A percentile compares a stretch with the other conserved stretches of the same genome.
phyloP scores from a whole-genome alignment of 148 eudicot species.

The Oxyria digyna region DNA sequence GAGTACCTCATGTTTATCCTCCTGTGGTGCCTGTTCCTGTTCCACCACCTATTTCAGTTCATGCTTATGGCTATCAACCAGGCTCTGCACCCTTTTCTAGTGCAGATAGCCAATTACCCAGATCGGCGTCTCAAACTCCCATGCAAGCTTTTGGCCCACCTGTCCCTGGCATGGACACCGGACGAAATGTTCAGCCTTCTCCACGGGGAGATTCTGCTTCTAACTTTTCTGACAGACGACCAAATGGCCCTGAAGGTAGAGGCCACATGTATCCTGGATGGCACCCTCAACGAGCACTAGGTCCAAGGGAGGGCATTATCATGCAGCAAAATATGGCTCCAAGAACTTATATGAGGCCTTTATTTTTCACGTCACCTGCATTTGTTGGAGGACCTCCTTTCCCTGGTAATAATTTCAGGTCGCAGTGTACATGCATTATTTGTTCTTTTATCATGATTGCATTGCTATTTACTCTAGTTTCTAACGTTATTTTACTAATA shows the following conservation, averaged over 20 bases:
- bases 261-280: constrained; percentile 20
- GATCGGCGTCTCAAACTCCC: constrained; percentile 23
- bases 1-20: constrained; percentile 33
- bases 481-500: neutral
- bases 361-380: constrained; percentile 28
- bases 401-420: constrained; percentile 26
- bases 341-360: constrained; percentile 38
- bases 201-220: constrained; percentile 20
- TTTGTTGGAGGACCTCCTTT: constrained; percentile 32
- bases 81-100: constrained; percentile 23
- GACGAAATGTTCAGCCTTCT: constrained; percentile 19
- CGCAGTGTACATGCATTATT: neutral
- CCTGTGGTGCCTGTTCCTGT: constrained; percentile 33
- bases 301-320: constrained; percentile 13
- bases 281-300: constrained; percentile 21
- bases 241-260: constrained; percentile 30
- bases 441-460: neutral
- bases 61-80: constrained; percentile 40
- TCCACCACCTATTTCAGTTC: constrained; percentile 25
- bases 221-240: constrained; percentile 24
- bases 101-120: constrained; percentile 20
- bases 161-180: constrained; percentile 18
- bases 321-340: constrained; percentile 31
- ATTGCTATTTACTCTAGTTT: neutral
- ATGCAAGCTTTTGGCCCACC: constrained; percentile 31